Percentiles rank a stretch among this genome's conserved stretches.
Conservation (phyloP, 352 stramenopile genomes). For the Globisporangium megalacanthum region DNA sequence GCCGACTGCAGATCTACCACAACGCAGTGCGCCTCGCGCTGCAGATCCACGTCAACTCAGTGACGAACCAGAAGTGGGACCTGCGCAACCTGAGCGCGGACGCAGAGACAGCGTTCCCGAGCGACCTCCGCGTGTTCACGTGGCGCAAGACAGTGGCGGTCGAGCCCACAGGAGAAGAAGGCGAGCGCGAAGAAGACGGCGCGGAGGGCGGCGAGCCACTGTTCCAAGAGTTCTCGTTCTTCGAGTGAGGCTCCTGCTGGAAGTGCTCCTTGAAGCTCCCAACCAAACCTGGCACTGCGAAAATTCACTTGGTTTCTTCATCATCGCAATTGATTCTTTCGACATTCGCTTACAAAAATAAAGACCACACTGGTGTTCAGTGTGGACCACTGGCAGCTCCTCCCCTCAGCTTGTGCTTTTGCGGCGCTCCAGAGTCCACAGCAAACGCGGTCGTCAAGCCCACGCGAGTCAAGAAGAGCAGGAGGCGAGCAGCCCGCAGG, state of each 20-base stretch:
- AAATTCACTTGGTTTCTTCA: no score
- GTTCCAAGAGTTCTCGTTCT: slow-evolving; percentile 13
- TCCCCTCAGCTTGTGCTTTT: neutral
- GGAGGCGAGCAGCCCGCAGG: slow-evolving; percentile 1
- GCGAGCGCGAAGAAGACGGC: neutral
- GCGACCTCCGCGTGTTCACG: slow-evolving; percentile 11
- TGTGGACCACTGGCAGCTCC: slow-evolving; percentile 1
- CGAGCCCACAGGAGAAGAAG: neutral
- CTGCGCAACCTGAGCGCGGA: slow-evolving; percentile 6
- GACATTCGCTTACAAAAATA: no score
- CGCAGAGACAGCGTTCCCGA: slow-evolving; percentile 7
- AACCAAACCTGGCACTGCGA: neutral
- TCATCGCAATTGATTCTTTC: no score
- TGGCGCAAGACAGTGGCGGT: slow-evolving; percentile 4
- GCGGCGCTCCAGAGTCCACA: slow-evolving; percentile 6
- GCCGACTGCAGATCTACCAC: slow-evolving; percentile 44
- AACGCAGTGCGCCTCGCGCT: slow-evolving; percentile 32
- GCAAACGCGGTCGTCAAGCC: neutral
- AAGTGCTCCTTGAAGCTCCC: neutral
- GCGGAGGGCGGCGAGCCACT: neutral
- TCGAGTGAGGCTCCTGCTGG: slow-evolving; percentile 4
- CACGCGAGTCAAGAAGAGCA: slow-evolving; percentile 1
- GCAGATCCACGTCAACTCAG: slow-evolving; percentile 40
- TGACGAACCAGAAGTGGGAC: slow-evolving; percentile 35
- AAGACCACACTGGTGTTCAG: neutral